Evolutionary conservation across 1,284 basidiomycete genomes (phyloP).

Genomic region (Ustanciosporium gigantosporum): DNA sequence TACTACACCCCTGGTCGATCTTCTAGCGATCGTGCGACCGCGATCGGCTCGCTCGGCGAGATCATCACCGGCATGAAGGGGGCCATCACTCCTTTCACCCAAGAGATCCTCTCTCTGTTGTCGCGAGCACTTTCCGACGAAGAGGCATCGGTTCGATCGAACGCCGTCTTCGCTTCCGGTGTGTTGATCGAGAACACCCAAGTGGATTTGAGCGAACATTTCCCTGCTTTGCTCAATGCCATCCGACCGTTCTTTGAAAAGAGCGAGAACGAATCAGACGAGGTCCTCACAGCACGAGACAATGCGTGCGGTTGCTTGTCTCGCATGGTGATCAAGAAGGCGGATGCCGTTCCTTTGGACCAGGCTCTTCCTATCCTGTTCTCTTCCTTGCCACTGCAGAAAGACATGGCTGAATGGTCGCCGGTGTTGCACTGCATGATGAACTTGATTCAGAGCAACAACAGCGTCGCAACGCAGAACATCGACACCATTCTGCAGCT

Average conservation of each 20-base stretch:
- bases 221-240: slow-evolving; percentile 75
- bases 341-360: slow-evolving; percentile 80
- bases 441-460: slow-evolving; percentile 78
- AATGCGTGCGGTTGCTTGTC: slow-evolving; percentile 92
- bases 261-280: slow-evolving; percentile 65
- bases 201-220: slow-evolving; percentile 81
- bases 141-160: slow-evolving; percentile 90
- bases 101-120: slow-evolving; percentile 63
- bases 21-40: slow-evolving; percentile 85
- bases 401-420: slow-evolving; percentile 71
- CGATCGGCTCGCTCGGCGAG: slow-evolving; percentile 92
- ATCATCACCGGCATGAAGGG: slow-evolving; percentile 90
- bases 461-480: slow-evolving; percentile 70
- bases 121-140: slow-evolving; percentile 74
- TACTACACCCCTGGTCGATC: slow-evolving; percentile 87
- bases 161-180: slow-evolving; percentile 92
- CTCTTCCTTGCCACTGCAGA: slow-evolving; percentile 79
- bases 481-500: slow-evolving; percentile 81
- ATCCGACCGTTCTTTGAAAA: slow-evolving; percentile 82
- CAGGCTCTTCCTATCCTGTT: slow-evolving; percentile 82
- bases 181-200: slow-evolving; percentile 87
- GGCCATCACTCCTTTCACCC: slow-evolving; percentile 81
- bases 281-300: slow-evolving; percentile 83
- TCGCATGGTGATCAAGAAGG: slow-evolving; percentile 83
- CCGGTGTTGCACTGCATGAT: slow-evolving; percentile 89